Percentiles rank a stretch among this genome's conserved stretches.
phyloP scores from a whole-genome alignment of 768 basidiomycete species.

The Lentinula lateritia region DNA sequence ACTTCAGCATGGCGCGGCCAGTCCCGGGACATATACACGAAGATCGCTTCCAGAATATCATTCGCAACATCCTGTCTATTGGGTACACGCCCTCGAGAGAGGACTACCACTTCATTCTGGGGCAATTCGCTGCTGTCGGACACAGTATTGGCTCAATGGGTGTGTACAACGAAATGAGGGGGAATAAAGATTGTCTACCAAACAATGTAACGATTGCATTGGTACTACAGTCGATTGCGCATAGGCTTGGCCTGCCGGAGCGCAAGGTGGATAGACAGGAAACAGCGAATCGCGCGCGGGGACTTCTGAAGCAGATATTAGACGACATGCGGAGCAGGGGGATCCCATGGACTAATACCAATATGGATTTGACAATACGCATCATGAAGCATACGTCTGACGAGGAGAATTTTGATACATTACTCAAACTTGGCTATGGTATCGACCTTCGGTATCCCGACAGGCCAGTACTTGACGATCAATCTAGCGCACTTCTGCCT shows the following conservation, averaged over 20 bases:
- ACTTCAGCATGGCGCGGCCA: constrained; percentile 31
- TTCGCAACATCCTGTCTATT: constrained; percentile 61
- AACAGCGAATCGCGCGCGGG: constrained; percentile 37
- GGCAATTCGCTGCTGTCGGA: constrained; percentile 75
- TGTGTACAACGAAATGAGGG: constrained; percentile 56
- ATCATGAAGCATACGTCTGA: constrained; percentile 65
- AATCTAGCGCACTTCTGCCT: constrained; percentile 28
- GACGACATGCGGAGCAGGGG: constrained; percentile 47
- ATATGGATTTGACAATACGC: constrained; percentile 63
- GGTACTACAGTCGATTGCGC: constrained; percentile 64
- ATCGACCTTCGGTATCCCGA: constrained; percentile 77
- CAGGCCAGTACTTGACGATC: constrained; percentile 44
- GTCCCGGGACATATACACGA: constrained; percentile 52
- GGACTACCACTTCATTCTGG: constrained; percentile 73
- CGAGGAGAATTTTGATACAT: constrained; percentile 45
- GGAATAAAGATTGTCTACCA: constrained; percentile 36
- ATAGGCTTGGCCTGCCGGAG: constrained; percentile 60
- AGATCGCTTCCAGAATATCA: constrained; percentile 57
- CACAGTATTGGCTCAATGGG: constrained; percentile 53
- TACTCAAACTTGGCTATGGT: constrained; percentile 68
- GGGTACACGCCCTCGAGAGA: constrained; percentile 45
- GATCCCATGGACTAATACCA: constrained; percentile 49
- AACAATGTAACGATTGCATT: constrained; percentile 53
- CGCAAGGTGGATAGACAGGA: constrained; percentile 25
- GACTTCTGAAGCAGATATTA: constrained; percentile 46